Base-by-base conservation (phyloP, 169 alveolate species). In the Plasmodium sp. region DNA sequence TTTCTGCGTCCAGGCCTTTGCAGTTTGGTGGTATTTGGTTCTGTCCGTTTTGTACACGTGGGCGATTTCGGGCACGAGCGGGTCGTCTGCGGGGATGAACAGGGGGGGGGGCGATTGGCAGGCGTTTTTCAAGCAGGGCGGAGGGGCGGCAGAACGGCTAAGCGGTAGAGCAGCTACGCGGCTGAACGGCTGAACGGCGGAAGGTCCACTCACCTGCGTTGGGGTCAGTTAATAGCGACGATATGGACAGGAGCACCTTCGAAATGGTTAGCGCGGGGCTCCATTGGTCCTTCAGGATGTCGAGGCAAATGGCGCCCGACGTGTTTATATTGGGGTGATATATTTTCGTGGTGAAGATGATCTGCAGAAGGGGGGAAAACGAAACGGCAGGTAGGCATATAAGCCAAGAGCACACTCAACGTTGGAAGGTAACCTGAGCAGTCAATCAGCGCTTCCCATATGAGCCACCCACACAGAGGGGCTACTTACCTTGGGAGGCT, bases 51-150 rank as follows among this genome's bases (percentile, higher is more conserved):
- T 98, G 96, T 98, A 98, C 83, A 99, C 96, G 93, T 99, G 99
- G 39, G 99, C 99, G 22, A 99, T 99, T 96, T 99, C 99, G 3
- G 99, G 99, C 51, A 99, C 99, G 93, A 99, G 96, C 4, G 99
- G 99, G 93, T 99, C 99, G 92, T 99, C 99, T 96, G 84, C 33
- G 58, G 31, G 71, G 27, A 18, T 0, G 22, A 33, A 81, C n/a
- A 31, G 10, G 18, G 31, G 45, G 14, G 56, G 5, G n/a, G 9
- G 48, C 41, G 12, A 72, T 58, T 1, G 5, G 7, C 58, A n/a
- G 27, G 3, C 1, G 71, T 27, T 27, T 22, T 33, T 14, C 6
- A 22, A 22, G 27, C 27, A 22, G 27, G 27, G 27, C 27, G 27
- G 27, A 22, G 27, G 27, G 27, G 41, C 27, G 41, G 27, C n/a